Evolutionary conservation across 805 yeast species (phyloP), one percentile per base, ranked within the genome.

Genomic region (Spathaspora passalidarum): DNA sequence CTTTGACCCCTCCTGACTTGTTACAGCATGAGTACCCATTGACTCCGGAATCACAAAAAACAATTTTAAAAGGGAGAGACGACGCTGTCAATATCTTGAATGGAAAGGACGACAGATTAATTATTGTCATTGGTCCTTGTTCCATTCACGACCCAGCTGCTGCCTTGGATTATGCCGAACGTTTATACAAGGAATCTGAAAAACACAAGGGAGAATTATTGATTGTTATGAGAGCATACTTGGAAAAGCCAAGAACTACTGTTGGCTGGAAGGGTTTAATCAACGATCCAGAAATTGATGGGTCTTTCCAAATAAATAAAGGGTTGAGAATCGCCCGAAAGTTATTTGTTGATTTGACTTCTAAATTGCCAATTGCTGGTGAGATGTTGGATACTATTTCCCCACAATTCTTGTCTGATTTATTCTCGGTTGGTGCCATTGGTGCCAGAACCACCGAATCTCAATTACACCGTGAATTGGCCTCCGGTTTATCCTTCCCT

Each of bases 381-480:
- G 99, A 92, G 72, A 92, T 92, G 97, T 80, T 92, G 63, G 99
- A 92, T 68, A 92, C 98, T 21, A 92, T 94, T 52, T 89, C 97
- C 13, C 99, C 99, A 1, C 97, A 92, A 75, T 92, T 86, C 72
- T 78, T 92, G 59, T 81, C 94, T 42, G 99, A 92, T 67, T 80
- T 92, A 56, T 86, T 92, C 78, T 87, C 96, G 20, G 81, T 94
- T 44, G 99, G 99, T 60, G 99, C 99, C 41, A 91, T 92, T 65
- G 99, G 99, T 60, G 99, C 99, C 34, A 86, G 99, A 77, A 92
- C 99, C 39, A 92, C 99, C 34, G 99, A 92, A 74, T 90, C 97
- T 34, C 99, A 92, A 74, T 80, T 92, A 45, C 99, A 92, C 69
- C 84, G 99, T 68, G 99, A 92, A 69, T 79, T 92, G 56, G 96